Conservation (phyloP, 495 filamentous ascomycete species). For the Aspergillus baeticus region DNA sequence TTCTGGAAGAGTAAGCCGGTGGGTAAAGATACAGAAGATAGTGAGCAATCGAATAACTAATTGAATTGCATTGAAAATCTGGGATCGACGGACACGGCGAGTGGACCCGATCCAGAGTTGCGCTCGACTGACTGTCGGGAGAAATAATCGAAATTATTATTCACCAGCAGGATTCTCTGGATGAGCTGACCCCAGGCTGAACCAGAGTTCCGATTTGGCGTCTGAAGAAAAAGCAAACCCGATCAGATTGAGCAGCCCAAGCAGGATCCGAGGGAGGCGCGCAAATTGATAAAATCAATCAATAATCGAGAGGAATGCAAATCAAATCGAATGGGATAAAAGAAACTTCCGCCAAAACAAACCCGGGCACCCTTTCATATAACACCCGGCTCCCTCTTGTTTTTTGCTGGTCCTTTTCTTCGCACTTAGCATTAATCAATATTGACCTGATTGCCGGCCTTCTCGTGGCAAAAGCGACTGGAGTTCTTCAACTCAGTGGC, state of each 20-base stretch:
- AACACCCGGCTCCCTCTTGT: neutral
- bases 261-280: constrained; percentile 9
- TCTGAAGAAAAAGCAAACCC: neutral
- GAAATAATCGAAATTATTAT: neutral
- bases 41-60: constrained; percentile 13
- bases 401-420: neutral
- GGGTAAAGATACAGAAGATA: constrained; percentile 15
- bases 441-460: too few species aligned
- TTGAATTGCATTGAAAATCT: neutral
- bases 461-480: neutral
- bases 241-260: neutral
- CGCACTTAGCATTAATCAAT: neutral
- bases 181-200: neutral
- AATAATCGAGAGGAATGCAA: constrained; percentile 14
- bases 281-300: constrained; percentile 5
- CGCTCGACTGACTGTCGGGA: neutral
- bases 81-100: constrained; percentile 8
- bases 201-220: neutral
- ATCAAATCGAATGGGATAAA: constrained; percentile 24
- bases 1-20: constrained; percentile 23
- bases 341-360: constrained; percentile 7
- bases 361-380: neutral
- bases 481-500: neutral
- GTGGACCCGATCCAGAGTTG: constrained; percentile 9
- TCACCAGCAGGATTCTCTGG: neutral